Evolutionary conservation across 495 filamentous ascomycete species (phyloP).

Genomic region (Penicillium pancosmium): DNA sequence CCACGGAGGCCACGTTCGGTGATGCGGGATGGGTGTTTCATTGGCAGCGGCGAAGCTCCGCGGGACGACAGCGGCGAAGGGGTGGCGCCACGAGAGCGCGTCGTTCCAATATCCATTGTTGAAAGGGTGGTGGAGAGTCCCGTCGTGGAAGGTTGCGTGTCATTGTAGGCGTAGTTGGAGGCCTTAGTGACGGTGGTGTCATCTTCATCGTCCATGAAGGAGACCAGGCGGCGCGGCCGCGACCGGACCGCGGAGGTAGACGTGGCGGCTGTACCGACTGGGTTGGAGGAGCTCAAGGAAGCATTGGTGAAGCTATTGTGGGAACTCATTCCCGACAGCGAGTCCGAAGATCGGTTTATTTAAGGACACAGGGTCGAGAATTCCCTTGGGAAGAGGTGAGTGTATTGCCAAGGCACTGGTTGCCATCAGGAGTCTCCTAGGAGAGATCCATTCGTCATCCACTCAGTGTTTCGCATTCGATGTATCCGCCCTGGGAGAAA

Average conservation of each 20-base stretch:
- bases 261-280: conserved; percentile 36
- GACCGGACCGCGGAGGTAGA: conserved; percentile 46
- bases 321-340: conserved; percentile 49
- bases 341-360: conserved; percentile 18
- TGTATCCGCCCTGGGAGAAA: conserved; percentile 23
- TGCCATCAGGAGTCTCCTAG: conserved; percentile 47
- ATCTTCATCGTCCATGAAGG: conserved; percentile 43
- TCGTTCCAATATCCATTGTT: conserved; percentile 26
- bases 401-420: conserved; percentile 41
- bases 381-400: conserved; percentile 31
- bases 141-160: conserved; percentile 35
- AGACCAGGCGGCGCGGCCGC: conserved; percentile 47
- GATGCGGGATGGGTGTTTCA: conserved; percentile 46
- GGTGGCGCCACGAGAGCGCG: conserved; percentile 44
- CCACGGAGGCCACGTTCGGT: conserved; percentile 28
- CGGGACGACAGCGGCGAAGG: conserved; percentile 49
- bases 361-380: conserved; percentile 26
- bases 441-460: conserved; percentile 49
- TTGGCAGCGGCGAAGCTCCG: conserved; percentile 50
- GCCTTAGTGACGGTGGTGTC: conserved; percentile 19
- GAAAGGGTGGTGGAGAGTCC: conserved; percentile 35
- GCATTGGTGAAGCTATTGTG: conserved; percentile 43
- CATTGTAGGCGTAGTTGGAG: conserved; percentile 23
- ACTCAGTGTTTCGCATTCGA: conserved; percentile 42
- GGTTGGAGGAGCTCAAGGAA: conserved; percentile 38